Base-by-base conservation (phyloP, 2,329 filamentous ascomycete species). In the Phaeophleospora eucalypticola region DNA sequence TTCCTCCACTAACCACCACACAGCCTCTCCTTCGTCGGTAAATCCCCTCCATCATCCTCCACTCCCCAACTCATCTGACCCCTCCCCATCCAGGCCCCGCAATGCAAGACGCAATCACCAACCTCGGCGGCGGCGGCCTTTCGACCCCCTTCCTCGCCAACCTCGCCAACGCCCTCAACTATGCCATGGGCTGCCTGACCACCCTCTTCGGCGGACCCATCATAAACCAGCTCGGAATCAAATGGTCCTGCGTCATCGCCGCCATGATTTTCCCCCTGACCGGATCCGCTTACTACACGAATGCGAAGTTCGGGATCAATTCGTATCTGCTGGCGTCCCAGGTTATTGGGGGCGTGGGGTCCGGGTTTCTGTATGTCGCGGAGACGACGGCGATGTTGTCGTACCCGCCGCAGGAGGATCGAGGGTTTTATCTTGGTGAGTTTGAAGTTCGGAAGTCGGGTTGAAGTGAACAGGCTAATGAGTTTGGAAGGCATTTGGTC, bases 211-310 rank as follows among this genome's bases (percentile, higher is more conserved):
- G 67, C 16, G 67, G 67, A 0, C 67, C 67, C 1, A 43, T 69
- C 40, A 69, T 69, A 51, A 69, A 68, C 52, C 69, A 68, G 41
- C 44, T 69, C 6, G 67, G 67, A 12, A 68, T 69, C 45, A 65
- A 63, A 38, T 65, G 61, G 59, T 59, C 62, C 3, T 69, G 67
- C 52, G 52, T 69, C 24, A 63, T 70, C 34, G 67, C 65, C 4
- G 65, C 64, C 6, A 10, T 64, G 2, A 48, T 61, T 1, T 64
- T 69, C 41, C 67, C 67, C 1, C 50, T 70, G 34, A 54, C 56
- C 0, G 66, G 65, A 1, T 68, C 64, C 12, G 61, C 62, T 10
- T 68, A 65, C 44, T 68, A 68, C 41, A 59, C 60, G 29, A 65
- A 54, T 35, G 64, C 62, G 1, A 61, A 56, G 37, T 65, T 58